These are phyloP conservation scores for Penicillium canescens DNA, from an alignment of 495 filamentous ascomycete species.

Conservation along the genomic window DNA sequence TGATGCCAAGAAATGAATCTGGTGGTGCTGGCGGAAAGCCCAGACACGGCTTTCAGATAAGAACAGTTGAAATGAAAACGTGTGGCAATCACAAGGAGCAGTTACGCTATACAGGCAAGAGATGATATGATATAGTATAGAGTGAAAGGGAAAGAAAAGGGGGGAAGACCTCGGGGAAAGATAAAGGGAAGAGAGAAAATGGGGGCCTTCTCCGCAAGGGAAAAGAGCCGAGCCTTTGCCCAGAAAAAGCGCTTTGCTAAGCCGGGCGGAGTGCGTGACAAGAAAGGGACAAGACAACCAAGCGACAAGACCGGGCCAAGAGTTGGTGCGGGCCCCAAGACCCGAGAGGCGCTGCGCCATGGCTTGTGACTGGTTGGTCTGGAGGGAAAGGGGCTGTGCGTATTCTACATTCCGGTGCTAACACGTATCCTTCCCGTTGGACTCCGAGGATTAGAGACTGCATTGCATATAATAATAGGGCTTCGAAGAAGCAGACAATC, in stretches of 20 bases:
- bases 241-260: conserved; percentile 40
- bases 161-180: conserved; percentile 6
- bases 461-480: no score
- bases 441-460: no score
- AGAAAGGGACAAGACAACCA: conserved; percentile 28
- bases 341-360: conserved; percentile 6
- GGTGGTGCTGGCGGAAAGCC: conserved; percentile 27
- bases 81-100: not conserved
- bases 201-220: conserved; percentile 16
- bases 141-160: conserved; percentile 2
- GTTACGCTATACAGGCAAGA: not conserved
- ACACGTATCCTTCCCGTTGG: conserved; percentile 2
- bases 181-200: conserved; percentile 15
- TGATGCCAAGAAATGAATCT: conserved; percentile 32
- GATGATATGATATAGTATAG: not conserved
- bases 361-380: conserved; percentile 17
- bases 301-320: conserved; percentile 38
- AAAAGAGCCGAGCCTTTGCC: conserved; percentile 44
- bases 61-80: conserved; percentile 3
- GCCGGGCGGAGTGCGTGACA: conserved; percentile 34
- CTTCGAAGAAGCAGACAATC: no score
- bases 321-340: conserved; percentile 15
- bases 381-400: conserved; percentile 21
- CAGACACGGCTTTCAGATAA: conserved; percentile 14
- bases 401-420: conserved; percentile 10